phyloP scores from a whole-genome alignment of 352 stramenopile genomes.

The Halophytophthora polymorphica region DNA sequence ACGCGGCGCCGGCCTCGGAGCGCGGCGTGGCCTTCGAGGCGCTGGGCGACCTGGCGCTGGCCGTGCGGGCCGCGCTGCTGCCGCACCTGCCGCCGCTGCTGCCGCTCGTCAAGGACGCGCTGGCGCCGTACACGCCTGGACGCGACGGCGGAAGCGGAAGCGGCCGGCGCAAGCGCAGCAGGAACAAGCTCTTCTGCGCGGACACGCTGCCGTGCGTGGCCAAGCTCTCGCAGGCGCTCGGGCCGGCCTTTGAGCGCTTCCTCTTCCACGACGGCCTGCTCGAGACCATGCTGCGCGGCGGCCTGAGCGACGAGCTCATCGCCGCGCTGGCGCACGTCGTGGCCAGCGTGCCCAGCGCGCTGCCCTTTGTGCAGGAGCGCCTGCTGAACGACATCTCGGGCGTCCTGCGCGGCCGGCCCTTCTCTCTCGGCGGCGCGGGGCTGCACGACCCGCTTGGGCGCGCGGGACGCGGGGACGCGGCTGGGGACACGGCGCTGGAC shows the following conservation, averaged over 20 bases:
- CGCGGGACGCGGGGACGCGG: slow-evolving; percentile 6
- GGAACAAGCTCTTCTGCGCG: slow-evolving; percentile 81
- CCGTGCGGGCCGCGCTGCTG: slow-evolving; percentile 86
- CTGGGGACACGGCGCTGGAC: slow-evolving; percentile 24
- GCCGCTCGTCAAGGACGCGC: slow-evolving; percentile 67
- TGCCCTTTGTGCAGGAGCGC: slow-evolving; percentile 91
- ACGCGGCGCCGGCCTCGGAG: slow-evolving; percentile 47
- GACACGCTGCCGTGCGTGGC: slow-evolving; percentile 82
- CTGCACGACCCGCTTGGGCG: slow-evolving; percentile 13
- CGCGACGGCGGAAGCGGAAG: slow-evolving; percentile 13
- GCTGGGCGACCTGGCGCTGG: slow-evolving; percentile 91
- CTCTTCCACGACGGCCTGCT: slow-evolving; percentile 67
- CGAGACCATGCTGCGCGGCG: slow-evolving; percentile 86
- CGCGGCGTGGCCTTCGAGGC: slow-evolving; percentile 89
- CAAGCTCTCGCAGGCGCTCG: slow-evolving; percentile 64
- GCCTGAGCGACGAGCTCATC: slow-evolving; percentile 93
- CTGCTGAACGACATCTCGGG: slow-evolving; percentile 96
- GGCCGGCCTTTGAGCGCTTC: slow-evolving; percentile 63
- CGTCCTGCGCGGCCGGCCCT: slow-evolving; percentile 86
- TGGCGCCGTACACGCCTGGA: slow-evolving; percentile 45
- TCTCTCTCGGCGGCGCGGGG: slow-evolving; percentile 32
- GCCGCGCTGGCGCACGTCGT: slow-evolving; percentile 91
- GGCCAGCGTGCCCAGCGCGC: slow-evolving; percentile 81
- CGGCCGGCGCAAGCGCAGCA: slow-evolving; percentile 36
- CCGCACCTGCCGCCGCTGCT: slow-evolving; percentile 82